Evolutionary conservation across 768 basidiomycete species (phyloP), one percentile per base, ranked within the genome.

Genomic region (Lactarius quietus): DNA sequence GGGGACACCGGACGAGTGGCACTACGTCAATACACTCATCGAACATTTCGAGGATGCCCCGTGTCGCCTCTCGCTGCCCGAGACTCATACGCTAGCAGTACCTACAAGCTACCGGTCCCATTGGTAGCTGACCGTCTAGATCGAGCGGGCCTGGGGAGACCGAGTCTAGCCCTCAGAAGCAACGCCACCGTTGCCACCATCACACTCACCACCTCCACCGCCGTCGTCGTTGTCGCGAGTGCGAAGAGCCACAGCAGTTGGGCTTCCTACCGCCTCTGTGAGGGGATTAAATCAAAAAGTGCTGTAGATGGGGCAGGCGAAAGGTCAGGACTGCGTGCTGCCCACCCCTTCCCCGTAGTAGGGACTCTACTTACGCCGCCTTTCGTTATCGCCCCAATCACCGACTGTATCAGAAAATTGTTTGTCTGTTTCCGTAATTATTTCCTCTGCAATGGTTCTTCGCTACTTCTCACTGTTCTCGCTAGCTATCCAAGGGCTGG

Each of bases 1-100:
- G 15, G 82, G 83, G 9, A 87, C 86, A 85, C 73, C 80, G 0
- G 78, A 87, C 69, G 87, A 88, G 70, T 72, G 79, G 66, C 70
- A 77, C 56, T 88, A 80, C 71, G 66, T 73, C 43, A 77, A 81
- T 17, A 73, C 79, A 63, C 71, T 87, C 15, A 54, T 84, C 3
- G 60, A 74, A 0, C 71, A 33, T 3, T 33, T 76, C n/a, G 77
- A 83, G 0, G 78, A 83, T n/a, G 86, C 84, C 3, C 18, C 78
- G 43, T 2, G 62, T 12, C 51, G 54, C 3, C 71, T 86, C 3
- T 70, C 45, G 0, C 3, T 60, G 5, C 1, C 35, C 1, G 78
- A 84, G 67, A 64, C 63, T 3, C 61, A 64, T 0, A 74, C 15
- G 70, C 82, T 6, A 6, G 63, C 6, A 81, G 78, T 63, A 82